Conservation (phyloP, 257 asterid species). For the Nyctanthes arbortristis region DNA sequence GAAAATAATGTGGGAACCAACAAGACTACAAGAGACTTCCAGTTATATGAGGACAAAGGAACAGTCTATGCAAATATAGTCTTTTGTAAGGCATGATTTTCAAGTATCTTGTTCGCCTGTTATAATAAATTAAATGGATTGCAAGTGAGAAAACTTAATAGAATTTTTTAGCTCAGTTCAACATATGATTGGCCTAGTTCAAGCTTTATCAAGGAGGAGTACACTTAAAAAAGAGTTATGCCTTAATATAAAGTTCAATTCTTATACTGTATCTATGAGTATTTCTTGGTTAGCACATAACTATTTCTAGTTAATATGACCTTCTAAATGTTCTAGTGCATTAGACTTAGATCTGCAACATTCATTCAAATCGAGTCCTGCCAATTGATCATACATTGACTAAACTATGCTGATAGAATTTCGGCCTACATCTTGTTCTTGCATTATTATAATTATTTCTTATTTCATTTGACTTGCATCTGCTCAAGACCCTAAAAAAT, state of each 20-base stretch:
- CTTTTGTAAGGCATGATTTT: not conserved
- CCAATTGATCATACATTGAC: no score
- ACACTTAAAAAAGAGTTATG: no score
- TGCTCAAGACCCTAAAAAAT: no score
- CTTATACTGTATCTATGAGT: not conserved
- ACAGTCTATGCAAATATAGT: not conserved
- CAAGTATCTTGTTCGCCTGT: no score
- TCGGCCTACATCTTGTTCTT: not conserved
- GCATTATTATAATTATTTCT: not conserved
- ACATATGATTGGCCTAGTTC: not conserved
- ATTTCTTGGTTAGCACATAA: not conserved
- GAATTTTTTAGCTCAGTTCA: not conserved
- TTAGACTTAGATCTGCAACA: no score
- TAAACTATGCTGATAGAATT: not conserved
- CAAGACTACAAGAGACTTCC: not conserved
- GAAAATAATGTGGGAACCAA: not conserved
- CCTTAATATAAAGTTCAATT: not conserved
- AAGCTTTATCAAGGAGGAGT: not conserved
- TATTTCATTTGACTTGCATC: not conserved
- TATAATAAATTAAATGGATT: no score
- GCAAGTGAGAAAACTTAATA: not conserved
- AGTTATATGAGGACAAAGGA: not conserved
- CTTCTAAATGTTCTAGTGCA: not conserved
- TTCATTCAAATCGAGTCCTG: no score
- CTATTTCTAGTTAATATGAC: not conserved